Evolutionary conservation across 306 rosid species (phyloP).

Genomic region (Corylus americana): DNA sequence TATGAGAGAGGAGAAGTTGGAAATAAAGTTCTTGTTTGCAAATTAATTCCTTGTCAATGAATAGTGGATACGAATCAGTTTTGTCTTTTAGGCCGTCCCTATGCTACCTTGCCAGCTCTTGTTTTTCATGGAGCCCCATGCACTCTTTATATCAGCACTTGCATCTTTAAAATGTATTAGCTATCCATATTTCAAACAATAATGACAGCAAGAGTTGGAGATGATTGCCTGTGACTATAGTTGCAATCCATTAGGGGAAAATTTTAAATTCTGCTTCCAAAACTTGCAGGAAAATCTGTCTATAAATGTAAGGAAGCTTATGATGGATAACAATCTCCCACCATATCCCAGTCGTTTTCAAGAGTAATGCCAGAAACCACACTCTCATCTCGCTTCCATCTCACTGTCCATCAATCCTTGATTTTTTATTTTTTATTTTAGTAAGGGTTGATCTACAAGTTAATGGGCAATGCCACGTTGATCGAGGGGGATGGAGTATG

Average conservation of each 20-base stretch:
- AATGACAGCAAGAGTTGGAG: not conserved
- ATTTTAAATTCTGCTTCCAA: conserved; percentile 22
- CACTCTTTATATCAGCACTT: conserved; percentile 28
- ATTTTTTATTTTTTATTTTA: too few species aligned
- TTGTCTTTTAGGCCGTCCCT: conserved; percentile 44
- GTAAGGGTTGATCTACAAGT: too few species aligned
- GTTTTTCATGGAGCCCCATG: conserved; percentile 48
- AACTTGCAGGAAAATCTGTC: conserved; percentile 13
- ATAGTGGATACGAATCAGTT: conserved; percentile 40
- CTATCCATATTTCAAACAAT: not conserved
- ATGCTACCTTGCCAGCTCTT: conserved; percentile 33
- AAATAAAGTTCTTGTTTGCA: conserved; percentile 37
- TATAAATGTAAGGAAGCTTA: not conserved
- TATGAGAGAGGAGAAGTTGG: conserved; percentile 45
- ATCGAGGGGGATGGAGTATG: too few species aligned
- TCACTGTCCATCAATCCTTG: too few species aligned
- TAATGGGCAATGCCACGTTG: too few species aligned
- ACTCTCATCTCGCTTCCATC: too few species aligned
- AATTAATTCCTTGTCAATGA: conserved; percentile 48
- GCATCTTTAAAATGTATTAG: conserved; percentile 13
- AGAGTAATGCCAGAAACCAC: too few species aligned
- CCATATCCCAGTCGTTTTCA: not conserved
- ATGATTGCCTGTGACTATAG: not conserved
- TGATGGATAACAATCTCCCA: not conserved
- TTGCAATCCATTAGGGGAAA: conserved; percentile 13